These are phyloP conservation scores for Scleromitrula shiraiana DNA, from an alignment of 2,329 filamentous ascomycete genomes.

Conservation along the genomic window DNA sequence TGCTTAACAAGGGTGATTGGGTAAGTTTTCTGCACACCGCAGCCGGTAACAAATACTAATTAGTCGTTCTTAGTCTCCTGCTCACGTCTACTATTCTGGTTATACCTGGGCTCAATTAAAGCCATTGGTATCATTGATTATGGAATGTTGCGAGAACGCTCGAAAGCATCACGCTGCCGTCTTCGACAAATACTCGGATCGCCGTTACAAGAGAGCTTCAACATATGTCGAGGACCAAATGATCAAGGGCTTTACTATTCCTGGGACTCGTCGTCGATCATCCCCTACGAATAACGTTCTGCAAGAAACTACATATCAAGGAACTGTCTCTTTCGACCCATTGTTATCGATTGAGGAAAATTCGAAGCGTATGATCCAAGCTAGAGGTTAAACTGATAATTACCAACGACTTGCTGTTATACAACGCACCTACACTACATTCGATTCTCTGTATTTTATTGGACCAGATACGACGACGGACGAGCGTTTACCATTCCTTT, in stretches of 20 bases:
- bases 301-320: background rate
- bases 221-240: constrained; percentile 72
- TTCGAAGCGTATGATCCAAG: constrained; percentile 25
- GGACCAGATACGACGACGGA: constrained; percentile 20
- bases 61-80: constrained; percentile 55
- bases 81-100: constrained; percentile 86
- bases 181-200: constrained; percentile 86
- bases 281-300: constrained; percentile 1
- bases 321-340: constrained; percentile 4
- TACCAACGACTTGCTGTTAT: background rate
- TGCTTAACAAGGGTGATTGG: constrained; percentile 90
- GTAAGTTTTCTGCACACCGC: constrained; percentile 44
- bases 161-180: constrained; percentile 77
- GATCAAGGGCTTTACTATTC: constrained; percentile 47
- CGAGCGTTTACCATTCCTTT: constrained; percentile 16
- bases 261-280: constrained; percentile 11
- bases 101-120: constrained; percentile 84
- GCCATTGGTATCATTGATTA: constrained; percentile 66
- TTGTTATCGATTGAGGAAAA: constrained; percentile 10
- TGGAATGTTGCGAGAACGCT: constrained; percentile 81
- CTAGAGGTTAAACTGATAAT: constrained; percentile 17
- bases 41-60: constrained; percentile 10
- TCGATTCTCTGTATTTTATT: constrained; percentile 30
- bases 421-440: constrained; percentile 13
- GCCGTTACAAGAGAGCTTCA: constrained; percentile 78